Percentiles rank a stretch among this genome's conserved stretches.
phyloP scores from a whole-genome alignment of 768 basidiomycete species.

The Leucosporidium yakuticum region DNA sequence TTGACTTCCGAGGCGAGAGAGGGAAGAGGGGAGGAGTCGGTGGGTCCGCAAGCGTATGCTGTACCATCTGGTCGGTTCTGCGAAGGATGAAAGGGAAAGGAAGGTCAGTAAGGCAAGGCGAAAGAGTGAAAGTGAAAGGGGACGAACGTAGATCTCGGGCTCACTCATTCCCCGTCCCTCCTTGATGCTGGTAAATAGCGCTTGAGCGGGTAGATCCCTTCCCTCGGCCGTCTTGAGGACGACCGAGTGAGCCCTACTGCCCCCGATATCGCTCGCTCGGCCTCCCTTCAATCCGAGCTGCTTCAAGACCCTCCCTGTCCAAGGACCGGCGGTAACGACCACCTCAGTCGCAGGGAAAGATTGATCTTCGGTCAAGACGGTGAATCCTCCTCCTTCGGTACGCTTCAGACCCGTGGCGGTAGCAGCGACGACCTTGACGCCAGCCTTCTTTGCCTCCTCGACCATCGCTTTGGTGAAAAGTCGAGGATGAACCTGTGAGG shows the following conservation, averaged over 20 bases:
- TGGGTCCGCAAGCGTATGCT: slow-evolving; percentile 72
- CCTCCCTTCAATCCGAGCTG: slow-evolving; percentile 39
- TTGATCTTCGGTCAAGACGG: background rate
- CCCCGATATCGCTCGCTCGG: slow-evolving; percentile 37
- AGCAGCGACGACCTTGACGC: slow-evolving; percentile 50
- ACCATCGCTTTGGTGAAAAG: slow-evolving; percentile 68
- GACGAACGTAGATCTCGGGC: slow-evolving; percentile 46
- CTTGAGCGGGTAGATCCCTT: slow-evolving; percentile 26
- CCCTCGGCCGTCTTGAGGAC: slow-evolving; percentile 42
- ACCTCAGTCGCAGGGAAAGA: slow-evolving; percentile 46
- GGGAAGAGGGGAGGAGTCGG: slow-evolving; percentile 66
- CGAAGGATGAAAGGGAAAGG: background rate
- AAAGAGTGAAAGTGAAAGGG: background rate
- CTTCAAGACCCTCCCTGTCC: slow-evolving; percentile 58
- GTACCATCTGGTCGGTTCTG: slow-evolving; percentile 40
- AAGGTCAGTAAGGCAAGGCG: too few relatives aligned
- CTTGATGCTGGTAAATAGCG: slow-evolving; percentile 66
- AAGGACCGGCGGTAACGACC: slow-evolving; percentile 76
- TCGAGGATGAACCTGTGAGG: slow-evolving; percentile 53
- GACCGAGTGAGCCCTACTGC: slow-evolving; percentile 44
- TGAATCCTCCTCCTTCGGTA: background rate
- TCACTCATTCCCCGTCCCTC: slow-evolving; percentile 42
- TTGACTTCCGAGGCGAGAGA: slow-evolving; percentile 64
- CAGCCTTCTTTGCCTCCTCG: slow-evolving; percentile 55
- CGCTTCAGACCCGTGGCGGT: slow-evolving; percentile 39